Conservation (phyloP, 495 filamentous ascomycete species). For the Aspergillus bridgeri region DNA sequence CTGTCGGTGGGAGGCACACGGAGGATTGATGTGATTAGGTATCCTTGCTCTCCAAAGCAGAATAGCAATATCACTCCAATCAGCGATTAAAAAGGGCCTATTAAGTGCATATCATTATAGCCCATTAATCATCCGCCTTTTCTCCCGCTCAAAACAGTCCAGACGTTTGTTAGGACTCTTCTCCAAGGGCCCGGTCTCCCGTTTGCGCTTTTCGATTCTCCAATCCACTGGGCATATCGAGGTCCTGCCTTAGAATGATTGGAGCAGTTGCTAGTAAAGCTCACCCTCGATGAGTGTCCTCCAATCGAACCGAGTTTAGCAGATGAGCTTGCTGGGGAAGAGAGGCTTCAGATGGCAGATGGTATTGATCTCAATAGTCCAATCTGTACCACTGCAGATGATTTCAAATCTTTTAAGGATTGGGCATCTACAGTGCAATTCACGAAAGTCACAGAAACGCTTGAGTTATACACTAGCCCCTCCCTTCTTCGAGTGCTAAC, state of each 20-base stretch:
- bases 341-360: slow-evolving; percentile 12
- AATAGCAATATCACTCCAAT: slow-evolving; percentile 4
- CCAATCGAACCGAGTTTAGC: too few relatives aligned
- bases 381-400: slow-evolving; percentile 22
- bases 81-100: neutral
- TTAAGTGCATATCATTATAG: neutral
- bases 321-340: slow-evolving; percentile 1
- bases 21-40: slow-evolving; percentile 4
- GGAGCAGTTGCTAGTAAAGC: too few relatives aligned
- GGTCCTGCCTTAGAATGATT: too few relatives aligned
- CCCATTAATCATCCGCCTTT: slow-evolving; percentile 5
- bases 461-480: slow-evolving; percentile 11
- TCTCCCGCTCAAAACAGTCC: slow-evolving; percentile 5
- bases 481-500: slow-evolving; percentile 14
- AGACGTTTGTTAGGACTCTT: slow-evolving; percentile 2
- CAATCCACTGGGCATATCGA: too few relatives aligned
- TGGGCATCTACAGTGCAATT: slow-evolving; percentile 21
- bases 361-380: slow-evolving; percentile 17
- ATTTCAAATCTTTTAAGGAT: slow-evolving; percentile 24
- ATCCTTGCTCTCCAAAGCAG: slow-evolving; percentile 3
- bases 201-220: neutral
- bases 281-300: too few relatives aligned
- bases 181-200: slow-evolving; percentile 4
- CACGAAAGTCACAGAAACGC: slow-evolving; percentile 23
- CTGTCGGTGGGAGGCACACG: neutral